phyloP scores from a whole-genome alignment of 2,329 filamentous ascomycete species.

The Trichoderma cornu-damae region DNA sequence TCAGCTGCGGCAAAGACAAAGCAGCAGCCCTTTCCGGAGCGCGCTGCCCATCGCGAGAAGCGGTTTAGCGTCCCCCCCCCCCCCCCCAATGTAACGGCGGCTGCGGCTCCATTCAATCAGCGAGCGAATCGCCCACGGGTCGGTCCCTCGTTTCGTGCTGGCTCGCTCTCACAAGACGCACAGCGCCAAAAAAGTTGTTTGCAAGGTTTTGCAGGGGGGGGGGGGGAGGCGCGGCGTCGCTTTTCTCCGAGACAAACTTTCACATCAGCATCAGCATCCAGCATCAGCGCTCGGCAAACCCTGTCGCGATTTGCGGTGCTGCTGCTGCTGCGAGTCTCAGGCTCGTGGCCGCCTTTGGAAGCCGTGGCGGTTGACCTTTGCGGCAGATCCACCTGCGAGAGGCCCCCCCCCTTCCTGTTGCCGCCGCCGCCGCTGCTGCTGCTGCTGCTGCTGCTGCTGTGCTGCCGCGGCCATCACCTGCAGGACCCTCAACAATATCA shows the following conservation, averaged over 20 bases:
- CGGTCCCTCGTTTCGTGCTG: background rate
- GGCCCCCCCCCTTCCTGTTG: background rate
- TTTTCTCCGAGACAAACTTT: background rate
- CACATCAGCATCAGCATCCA: too few species aligned
- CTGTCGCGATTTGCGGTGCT: background rate
- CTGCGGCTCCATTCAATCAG: background rate
- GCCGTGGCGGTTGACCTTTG: too few species aligned
- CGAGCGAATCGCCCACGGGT: conserved; percentile 1
- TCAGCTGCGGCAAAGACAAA: too few species aligned
- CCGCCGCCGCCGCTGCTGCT: background rate
- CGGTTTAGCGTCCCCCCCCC: background rate
- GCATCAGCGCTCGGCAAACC: too few species aligned
- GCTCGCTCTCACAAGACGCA: background rate
- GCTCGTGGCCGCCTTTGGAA: too few species aligned
- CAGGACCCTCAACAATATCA: conserved; percentile 11
- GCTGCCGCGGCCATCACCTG: conserved; percentile 6
- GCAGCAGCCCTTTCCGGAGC: background rate
- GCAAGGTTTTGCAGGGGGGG: conserved; percentile 2
- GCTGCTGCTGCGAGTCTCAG: background rate
- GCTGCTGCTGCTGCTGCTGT: background rate
- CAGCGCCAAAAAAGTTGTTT: too few species aligned
- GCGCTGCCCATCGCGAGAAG: background rate
- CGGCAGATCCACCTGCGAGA: too few species aligned
- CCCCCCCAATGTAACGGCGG: background rate
- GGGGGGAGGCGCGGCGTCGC: conserved; percentile 1